Base-by-base conservation (phyloP, 2,329 filamentous ascomycete genomes). In the Thelonectria olida region DNA sequence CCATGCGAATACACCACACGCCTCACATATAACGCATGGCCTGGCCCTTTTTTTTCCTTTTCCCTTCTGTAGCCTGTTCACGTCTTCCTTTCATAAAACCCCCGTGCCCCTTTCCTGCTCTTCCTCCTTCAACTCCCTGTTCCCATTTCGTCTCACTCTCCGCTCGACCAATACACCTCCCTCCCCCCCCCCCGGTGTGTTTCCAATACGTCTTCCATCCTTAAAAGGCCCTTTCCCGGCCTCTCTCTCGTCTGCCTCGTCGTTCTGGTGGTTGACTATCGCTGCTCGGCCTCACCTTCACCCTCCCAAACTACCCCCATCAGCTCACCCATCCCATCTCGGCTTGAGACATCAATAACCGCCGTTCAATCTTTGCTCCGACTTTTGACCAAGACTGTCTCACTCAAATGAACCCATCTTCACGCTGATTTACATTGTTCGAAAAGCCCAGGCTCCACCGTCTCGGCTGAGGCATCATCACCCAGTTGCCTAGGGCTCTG, bases 401-500 rank as follows among this genome's bases (percentile, higher is more conserved):
- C 28, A 47, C 47, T 41, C 41, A 55, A 56, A 51, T 56, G 54
- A 34, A 34, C 44, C 45, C 17, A 44, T 50, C 54, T 64, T 64
- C 62, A 62, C 58, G 62, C 51, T 54, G 62, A 56, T 57, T 62
- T 48, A 61, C 52, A 61, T 47, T 54, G 42, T 53, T 41, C 45
- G 47, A 34, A 41, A 49, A 38, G 44, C 15, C 38, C 42, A n/a
- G 53, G 50, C 52, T 50, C 61, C 52, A 58, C 53, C 52, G 10
- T 31, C 42, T 34, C 19, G 31, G 31, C 57, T 57, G 51, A 69
- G 67, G 68, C 68, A 65, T 52, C 67, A 27, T 45, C 42, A 8
- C 27, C 56, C 48, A 64, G 64, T 52, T 71, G 70, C 69, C 70
- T 69, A 63, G 42, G 39, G 34, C 13, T 50, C 49, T 28, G 54